These are phyloP conservation scores for Talaromyces sp. DNA, from an alignment of 2,329 filamentous ascomycete species.

Conservation along the genomic window DNA sequence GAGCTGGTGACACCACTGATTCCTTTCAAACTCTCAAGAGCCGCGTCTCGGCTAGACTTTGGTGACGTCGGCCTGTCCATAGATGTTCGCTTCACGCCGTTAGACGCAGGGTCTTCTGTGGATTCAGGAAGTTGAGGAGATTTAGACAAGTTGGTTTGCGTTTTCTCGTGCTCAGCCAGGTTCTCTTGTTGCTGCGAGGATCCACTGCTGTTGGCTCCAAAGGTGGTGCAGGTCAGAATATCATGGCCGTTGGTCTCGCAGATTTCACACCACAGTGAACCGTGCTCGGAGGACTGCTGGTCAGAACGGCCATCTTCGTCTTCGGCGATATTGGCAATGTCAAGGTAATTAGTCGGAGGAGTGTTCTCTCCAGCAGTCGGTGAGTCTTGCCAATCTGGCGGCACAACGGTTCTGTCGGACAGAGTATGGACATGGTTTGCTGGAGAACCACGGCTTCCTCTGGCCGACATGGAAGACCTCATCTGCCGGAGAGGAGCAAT, in stretches of 20 bases:
- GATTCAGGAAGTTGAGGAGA: background rate
- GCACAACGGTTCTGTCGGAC: slow-evolving; percentile 39
- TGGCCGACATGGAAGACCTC: slow-evolving; percentile 19
- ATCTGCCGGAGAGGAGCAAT: slow-evolving; percentile 26
- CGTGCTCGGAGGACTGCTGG: slow-evolving; percentile 59
- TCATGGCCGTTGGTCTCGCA: slow-evolving; percentile 90
- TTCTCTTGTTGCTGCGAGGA: slow-evolving; percentile 1
- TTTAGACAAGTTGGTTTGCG: background rate
- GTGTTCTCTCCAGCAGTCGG: slow-evolving; percentile 17
- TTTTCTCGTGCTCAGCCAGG: background rate
- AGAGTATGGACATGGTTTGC: slow-evolving; percentile 33
- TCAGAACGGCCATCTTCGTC: slow-evolving; percentile 36
- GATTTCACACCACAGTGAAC: slow-evolving; percentile 86
- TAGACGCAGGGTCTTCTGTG: slow-evolving; percentile 14
- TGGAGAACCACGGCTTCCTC: slow-evolving; percentile 20
- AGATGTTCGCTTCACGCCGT: slow-evolving; percentile 3
- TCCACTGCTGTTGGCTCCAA: slow-evolving; percentile 40
- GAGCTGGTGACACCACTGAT: slow-evolving; percentile 35
- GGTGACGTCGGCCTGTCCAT: slow-evolving; percentile 19
- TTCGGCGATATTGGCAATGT: slow-evolving; percentile 24
- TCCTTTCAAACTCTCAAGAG: slow-evolving; percentile 38
- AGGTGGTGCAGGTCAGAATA: slow-evolving; percentile 91
- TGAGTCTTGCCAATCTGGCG: slow-evolving; percentile 34
- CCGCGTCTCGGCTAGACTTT: slow-evolving; percentile 37
- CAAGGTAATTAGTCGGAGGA: slow-evolving; percentile 19